Conservation (phyloP, 768 basidiomycete species). For the Phylloporus sp. region DNA sequence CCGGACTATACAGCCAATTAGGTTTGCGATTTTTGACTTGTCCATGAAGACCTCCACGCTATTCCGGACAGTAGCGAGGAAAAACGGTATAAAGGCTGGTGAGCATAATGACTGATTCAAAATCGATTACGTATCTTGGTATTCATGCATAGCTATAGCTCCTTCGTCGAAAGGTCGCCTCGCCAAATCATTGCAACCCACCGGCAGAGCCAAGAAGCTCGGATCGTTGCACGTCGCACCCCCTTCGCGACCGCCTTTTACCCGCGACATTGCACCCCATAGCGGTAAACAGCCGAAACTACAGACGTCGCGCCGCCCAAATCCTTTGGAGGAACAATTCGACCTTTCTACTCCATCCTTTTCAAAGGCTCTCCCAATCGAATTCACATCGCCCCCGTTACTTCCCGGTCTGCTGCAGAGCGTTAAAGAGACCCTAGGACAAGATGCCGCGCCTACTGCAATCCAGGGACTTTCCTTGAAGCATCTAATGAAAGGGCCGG, state of each 20-base stretch:
- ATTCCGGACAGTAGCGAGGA: conserved; percentile 11
- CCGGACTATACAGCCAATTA: too few relatives aligned
- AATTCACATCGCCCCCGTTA: conserved; percentile 66
- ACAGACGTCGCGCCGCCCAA: conserved; percentile 5
- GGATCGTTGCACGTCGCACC: conserved; percentile 26
- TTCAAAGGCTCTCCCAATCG: conserved; percentile 28
- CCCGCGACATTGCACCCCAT: conserved; percentile 19
- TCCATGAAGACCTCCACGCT: conserved; percentile 2
- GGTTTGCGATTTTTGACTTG: too few relatives aligned
- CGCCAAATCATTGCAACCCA: conserved; percentile 26
- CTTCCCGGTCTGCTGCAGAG: conserved; percentile 58
- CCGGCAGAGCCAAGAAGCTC: conserved; percentile 22
- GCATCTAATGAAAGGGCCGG: conserved; percentile 44
- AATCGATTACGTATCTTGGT: not conserved
- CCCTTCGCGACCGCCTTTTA: conserved; percentile 11
- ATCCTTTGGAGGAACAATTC: conserved; percentile 34
- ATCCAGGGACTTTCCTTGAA: conserved; percentile 76
- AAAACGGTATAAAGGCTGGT: conserved; percentile 11
- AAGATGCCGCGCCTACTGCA: conserved; percentile 55
- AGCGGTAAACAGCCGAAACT: conserved; percentile 7
- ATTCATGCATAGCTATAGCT: conserved; percentile 4
- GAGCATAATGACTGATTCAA: not conserved
- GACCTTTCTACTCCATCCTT: conserved; percentile 29
- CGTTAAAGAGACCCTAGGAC: conserved; percentile 54
- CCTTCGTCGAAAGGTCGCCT: conserved; percentile 26